A percentile compares a stretch with the other conserved stretches of the same genome.
phyloP scores from a whole-genome alignment of 2,329 filamentous ascomycete genomes.

The Arthroderma sp. region DNA sequence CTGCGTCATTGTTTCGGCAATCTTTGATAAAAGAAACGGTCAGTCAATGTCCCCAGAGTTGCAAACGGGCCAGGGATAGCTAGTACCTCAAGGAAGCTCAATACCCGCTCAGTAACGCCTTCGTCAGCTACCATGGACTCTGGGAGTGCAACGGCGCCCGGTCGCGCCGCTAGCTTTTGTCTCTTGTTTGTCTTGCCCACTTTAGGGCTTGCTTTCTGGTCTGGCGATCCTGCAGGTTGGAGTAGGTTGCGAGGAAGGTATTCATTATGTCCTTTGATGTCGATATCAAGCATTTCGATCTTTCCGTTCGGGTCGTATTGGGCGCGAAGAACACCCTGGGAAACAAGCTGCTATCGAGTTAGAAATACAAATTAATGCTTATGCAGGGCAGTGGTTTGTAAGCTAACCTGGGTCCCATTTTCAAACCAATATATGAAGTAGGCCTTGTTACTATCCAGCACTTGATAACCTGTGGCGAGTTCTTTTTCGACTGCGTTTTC shows the following conservation, averaged over 20 bases:
- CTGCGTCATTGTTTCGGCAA: conserved; percentile 51
- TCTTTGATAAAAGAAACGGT: conserved; percentile 24
- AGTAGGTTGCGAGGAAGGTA: conserved; percentile 59
- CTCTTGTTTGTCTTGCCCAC: conserved; percentile 44
- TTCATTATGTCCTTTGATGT: conserved; percentile 64
- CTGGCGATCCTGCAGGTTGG: conserved; percentile 36
- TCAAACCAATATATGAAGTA: conserved; percentile 84
- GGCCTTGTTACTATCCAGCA: conserved; percentile 62
- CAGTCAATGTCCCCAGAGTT: too few species aligned
- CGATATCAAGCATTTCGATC: conserved; percentile 75
- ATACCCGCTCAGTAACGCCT: conserved; percentile 44
- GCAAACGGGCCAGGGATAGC: too few species aligned
- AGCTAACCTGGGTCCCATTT: conserved; percentile 63
- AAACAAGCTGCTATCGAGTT: conserved; percentile 48
- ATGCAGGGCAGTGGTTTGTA: neutral
- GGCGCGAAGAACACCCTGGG: conserved; percentile 61
- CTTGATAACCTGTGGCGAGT: conserved; percentile 51
- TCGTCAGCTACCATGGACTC: conserved; percentile 34
- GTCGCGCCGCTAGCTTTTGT: conserved; percentile 30
- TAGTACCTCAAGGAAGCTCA: conserved; percentile 48
- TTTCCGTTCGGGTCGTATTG: conserved; percentile 68
- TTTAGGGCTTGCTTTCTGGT: conserved; percentile 46
- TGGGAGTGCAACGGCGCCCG: conserved; percentile 30
- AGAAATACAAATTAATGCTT: conserved; percentile 2
- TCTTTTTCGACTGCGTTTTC: conserved; percentile 51